Base-by-base conservation (phyloP, 2,329 filamentous ascomycete species). In the Colletotrichum magnum region DNA sequence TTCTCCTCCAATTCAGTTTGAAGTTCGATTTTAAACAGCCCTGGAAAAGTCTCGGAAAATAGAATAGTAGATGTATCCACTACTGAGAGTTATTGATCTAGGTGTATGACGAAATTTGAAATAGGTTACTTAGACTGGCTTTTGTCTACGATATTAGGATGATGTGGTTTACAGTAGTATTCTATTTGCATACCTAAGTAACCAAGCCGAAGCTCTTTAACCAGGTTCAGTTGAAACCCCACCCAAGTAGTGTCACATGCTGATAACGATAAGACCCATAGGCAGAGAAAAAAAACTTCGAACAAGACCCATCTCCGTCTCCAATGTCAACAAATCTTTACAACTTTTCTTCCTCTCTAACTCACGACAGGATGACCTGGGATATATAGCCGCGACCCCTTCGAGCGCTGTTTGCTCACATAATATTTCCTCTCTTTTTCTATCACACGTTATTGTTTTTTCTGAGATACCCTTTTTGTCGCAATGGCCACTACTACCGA, bases 281-380 rank as follows among this genome's bases (percentile, higher is more conserved):
- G 26, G 2, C 51, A 64, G 21, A 51, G 51, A 60, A 71, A 73
- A 74, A 72, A 66, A 58, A 64, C 69, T 69, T 32, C n/a, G 60
- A n/a, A 28, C 77, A 74, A 79, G 75, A 78, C 76, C 77, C 76
- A 76, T 75, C 78, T 77, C 76, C 73, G 74, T 21, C 18, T 28
- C 16, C 18, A 24, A 18, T 48, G 39, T 43, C 56, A 61, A 43
- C 28, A 65, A 52, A 45, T 9, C 43, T 12, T 52, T 57, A 36
- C 7, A 52, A 24, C 26, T 39, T 54, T 32, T 39, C 21, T 16
- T 78, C 76, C 75, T 72, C 41, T 56, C 24, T 16, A 24, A 15
- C 26, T 53, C 54, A 45, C 13, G 66, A 66, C 66, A 69, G 56
- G 12, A 60, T 69, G 66, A 56, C 62, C 21, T 43, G 60, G 66